These are phyloP conservation scores for Penicillium alfredii DNA, from an alignment of 495 filamentous ascomycete species.

Conservation along the genomic window DNA sequence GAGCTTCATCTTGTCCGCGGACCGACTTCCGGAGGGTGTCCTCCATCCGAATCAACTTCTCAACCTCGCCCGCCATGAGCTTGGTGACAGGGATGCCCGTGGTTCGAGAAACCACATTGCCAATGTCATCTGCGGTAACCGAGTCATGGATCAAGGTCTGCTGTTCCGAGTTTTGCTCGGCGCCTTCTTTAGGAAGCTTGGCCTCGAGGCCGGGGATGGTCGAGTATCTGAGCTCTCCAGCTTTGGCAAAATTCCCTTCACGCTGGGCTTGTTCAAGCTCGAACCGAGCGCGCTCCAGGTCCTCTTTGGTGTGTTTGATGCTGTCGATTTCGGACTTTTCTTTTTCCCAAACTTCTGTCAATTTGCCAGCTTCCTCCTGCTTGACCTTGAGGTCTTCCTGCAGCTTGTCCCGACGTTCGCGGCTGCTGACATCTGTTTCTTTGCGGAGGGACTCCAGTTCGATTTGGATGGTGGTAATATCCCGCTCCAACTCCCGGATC, in stretches of 20 bases:
- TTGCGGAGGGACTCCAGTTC: slow-evolving; percentile 94
- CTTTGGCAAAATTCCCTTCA: slow-evolving; percentile 83
- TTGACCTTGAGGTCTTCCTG: slow-evolving; percentile 66
- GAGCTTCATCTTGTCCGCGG: slow-evolving; percentile 88
- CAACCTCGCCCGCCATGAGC: slow-evolving; percentile 84
- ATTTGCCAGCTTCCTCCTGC: slow-evolving; percentile 57
- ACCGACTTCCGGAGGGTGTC: slow-evolving; percentile 79
- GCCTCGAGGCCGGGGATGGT: slow-evolving; percentile 74
- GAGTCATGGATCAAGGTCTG: slow-evolving; percentile 80
- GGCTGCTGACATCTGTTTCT: slow-evolving; percentile 82
- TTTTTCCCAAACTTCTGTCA: slow-evolving; percentile 83
- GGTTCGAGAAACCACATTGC: slow-evolving; percentile 77
- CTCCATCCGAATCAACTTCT: slow-evolving; percentile 93
- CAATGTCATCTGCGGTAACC: slow-evolving; percentile 91
- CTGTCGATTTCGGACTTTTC: slow-evolving; percentile 77
- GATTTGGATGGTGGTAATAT: slow-evolving; percentile 96
- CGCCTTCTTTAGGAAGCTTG: slow-evolving; percentile 71
- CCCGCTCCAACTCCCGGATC: slow-evolving; percentile 82
- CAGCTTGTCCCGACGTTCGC: slow-evolving; percentile 81
- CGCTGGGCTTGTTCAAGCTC: slow-evolving; percentile 85
- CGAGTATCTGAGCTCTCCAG: slow-evolving; percentile 81
- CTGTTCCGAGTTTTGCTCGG: slow-evolving; percentile 33
- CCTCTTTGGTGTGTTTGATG: slow-evolving; percentile 78
- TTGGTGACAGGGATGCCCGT: slow-evolving; percentile 92
- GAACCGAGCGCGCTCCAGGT: slow-evolving; percentile 74